These are phyloP conservation scores for Kalaharituber pfeilii DNA, from an alignment of 2,329 filamentous ascomycete genomes.

Conservation along the genomic window DNA sequence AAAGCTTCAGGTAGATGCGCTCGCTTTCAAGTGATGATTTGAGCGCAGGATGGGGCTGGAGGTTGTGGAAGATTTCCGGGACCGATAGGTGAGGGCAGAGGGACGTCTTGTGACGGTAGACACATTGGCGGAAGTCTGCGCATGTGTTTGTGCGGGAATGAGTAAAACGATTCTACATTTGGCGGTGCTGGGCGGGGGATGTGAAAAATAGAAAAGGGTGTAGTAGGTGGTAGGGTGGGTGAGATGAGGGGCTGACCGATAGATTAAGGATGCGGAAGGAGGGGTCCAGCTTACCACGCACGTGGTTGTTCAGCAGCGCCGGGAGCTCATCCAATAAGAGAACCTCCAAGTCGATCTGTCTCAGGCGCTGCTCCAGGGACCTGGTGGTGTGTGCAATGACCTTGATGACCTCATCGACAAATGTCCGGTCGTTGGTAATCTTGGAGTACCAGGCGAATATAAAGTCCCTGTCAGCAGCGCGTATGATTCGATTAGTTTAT, in stretches of 20 bases:
- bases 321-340: constrained; percentile 78
- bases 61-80: constrained; percentile 20
- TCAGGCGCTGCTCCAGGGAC: constrained; percentile 68
- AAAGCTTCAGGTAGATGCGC: constrained; percentile 63
- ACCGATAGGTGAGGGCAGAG: constrained; percentile 16
- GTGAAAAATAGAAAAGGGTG: background rate
- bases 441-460: constrained; percentile 85
- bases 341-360: constrained; percentile 55
- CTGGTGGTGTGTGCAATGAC: constrained; percentile 85
- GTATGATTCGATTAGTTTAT: background rate
- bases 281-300: constrained; percentile 42
- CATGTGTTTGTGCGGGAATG: background rate
- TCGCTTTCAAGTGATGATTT: constrained; percentile 58
- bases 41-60: constrained; percentile 26
- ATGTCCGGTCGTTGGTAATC: constrained; percentile 77
- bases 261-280: background rate
- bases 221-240: background rate
- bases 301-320: constrained; percentile 59
- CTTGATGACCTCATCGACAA: constrained; percentile 73
- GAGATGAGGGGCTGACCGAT: background rate
- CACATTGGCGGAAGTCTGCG: constrained; percentile 18
- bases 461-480: constrained; percentile 50
- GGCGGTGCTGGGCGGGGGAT: no score
- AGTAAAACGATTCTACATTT: no score
- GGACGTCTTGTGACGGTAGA: constrained; percentile 15